phyloP scores from a whole-genome alignment of 2,329 filamentous ascomycete species.

The Ascochyta clinopodiicola region DNA sequence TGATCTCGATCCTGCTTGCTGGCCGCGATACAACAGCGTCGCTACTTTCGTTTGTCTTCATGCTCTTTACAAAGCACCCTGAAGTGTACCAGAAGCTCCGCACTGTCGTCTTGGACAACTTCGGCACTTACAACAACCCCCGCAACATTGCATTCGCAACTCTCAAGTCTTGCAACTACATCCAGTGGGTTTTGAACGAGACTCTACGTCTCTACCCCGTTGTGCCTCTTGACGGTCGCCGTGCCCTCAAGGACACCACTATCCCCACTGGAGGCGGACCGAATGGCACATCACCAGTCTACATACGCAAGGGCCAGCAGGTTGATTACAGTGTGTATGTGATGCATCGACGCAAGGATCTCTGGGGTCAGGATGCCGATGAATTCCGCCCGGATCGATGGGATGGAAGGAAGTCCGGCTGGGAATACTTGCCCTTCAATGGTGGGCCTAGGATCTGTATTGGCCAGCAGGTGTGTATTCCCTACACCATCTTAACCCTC shows the following conservation, averaged over 20 bases:
- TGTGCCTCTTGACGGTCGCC: slow-evolving; percentile 42
- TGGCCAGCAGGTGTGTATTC: slow-evolving; percentile 29
- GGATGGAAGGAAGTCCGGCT: slow-evolving; percentile 41
- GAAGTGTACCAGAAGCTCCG: slow-evolving; percentile 45
- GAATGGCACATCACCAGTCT: slow-evolving; percentile 42
- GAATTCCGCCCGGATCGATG: slow-evolving; percentile 47
- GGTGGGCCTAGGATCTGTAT: slow-evolving; percentile 43
- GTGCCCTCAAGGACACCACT: slow-evolving; percentile 40
- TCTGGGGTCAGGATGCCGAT: slow-evolving; percentile 48
- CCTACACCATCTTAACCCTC: no score
- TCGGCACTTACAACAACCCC: slow-evolving; percentile 51
- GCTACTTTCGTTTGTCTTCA: slow-evolving; percentile 76
- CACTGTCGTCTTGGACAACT: slow-evolving; percentile 44
- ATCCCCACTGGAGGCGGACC: slow-evolving; percentile 46
- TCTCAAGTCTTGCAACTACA: slow-evolving; percentile 42
- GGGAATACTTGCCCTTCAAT: slow-evolving; percentile 46
- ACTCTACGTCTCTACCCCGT: slow-evolving; percentile 44
- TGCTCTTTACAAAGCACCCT: slow-evolving; percentile 47
- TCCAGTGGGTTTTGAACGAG: slow-evolving; percentile 45
- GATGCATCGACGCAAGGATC: slow-evolving; percentile 45
- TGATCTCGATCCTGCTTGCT: slow-evolving; percentile 81
- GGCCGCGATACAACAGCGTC: slow-evolving; percentile 86
- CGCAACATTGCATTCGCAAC: slow-evolving; percentile 51
- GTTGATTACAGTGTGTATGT: slow-evolving; percentile 40
- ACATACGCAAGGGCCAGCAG: slow-evolving; percentile 37